These are phyloP conservation scores for Xylaria nigripes DNA, from an alignment of 495 filamentous ascomycete genomes.

Conservation along the genomic window DNA sequence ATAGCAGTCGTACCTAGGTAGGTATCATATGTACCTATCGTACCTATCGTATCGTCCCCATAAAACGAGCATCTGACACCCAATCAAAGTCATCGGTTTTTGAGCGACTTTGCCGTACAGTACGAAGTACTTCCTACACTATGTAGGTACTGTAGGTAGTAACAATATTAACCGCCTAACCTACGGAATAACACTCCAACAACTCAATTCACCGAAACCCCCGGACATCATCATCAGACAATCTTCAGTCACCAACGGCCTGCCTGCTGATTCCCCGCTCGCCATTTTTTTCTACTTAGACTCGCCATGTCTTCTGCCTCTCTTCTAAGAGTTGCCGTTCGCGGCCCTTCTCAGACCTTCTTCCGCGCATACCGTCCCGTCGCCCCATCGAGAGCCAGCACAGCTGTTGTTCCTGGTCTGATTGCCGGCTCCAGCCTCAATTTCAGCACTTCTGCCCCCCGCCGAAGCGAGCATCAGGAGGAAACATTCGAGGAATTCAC, in stretches of 20 bases:
- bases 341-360: slow-evolving; percentile 57
- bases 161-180: slow-evolving; percentile 4
- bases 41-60: too few relatives aligned
- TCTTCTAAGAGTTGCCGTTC: slow-evolving; percentile 61
- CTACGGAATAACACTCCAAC: too few relatives aligned
- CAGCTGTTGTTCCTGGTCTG: slow-evolving; percentile 30
- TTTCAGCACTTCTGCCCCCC: slow-evolving; percentile 60
- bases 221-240: not conserved
- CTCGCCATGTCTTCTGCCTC: slow-evolving; percentile 56
- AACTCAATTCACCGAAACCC: slow-evolving; percentile 1
- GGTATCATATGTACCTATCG: too few relatives aligned
- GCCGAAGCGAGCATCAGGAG: slow-evolving; percentile 57
- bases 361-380: slow-evolving; percentile 53
- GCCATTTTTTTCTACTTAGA: slow-evolving; percentile 7
- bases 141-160: too few relatives aligned
- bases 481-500: slow-evolving; percentile 99
- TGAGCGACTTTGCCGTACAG: too few relatives aligned
- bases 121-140: too few relatives aligned
- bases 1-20: too few relatives aligned
- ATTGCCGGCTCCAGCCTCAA: slow-evolving; percentile 41
- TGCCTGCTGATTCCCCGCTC: slow-evolving; percentile 9
- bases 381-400: slow-evolving; percentile 48
- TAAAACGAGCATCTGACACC: too few relatives aligned
- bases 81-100: too few relatives aligned
- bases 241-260: not conserved